Percentiles rank a stretch among this genome's conserved stretches.
These are phyloP conservation scores for Yamadazyma triangularis DNA, from an alignment of 1,139 yeast genomes.

Conservation along the genomic window DNA sequence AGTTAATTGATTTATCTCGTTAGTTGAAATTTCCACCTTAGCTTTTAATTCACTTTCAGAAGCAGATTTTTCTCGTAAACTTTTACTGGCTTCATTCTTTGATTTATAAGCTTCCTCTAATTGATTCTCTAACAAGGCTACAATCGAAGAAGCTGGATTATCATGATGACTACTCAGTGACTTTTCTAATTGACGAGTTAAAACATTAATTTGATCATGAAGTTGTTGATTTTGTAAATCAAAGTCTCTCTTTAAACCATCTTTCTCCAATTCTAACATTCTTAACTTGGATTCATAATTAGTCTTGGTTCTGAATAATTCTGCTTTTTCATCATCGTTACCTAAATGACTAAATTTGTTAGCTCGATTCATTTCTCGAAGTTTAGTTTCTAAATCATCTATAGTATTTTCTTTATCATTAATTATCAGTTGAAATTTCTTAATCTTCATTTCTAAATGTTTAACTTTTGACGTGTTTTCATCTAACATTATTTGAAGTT, in stretches of 20 bases:
- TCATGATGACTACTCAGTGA: conserved; percentile 2
- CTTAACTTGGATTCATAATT: conserved; percentile 32
- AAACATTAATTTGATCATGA: conserved; percentile 18
- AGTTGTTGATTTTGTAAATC: conserved; percentile 26
- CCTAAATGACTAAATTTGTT: conserved; percentile 15
- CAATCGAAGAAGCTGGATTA: conserved; percentile 13
- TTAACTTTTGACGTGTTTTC: conserved; percentile 12
- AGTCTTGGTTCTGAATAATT: conserved; percentile 24
- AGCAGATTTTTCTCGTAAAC: conserved; percentile 1
- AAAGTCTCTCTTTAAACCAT: conserved; percentile 25
- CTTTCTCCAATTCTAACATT: conserved; percentile 31
- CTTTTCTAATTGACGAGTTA: conserved; percentile 4
- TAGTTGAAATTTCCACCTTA: conserved; percentile 4
- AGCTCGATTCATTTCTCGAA: conserved; percentile 22
- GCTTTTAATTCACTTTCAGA: conserved; percentile 2
- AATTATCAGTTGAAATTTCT: conserved; percentile 20
- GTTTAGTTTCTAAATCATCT: conserved; percentile 23
- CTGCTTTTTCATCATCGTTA: conserved; percentile 31
- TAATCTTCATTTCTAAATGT: conserved; percentile 18
- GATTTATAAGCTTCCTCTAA: conserved; percentile 25
- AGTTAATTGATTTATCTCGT: conserved; percentile 6
- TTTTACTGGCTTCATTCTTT: conserved; percentile 3
- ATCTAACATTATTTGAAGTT: conserved; percentile 11
- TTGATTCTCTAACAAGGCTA: conserved; percentile 30
- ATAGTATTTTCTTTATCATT: conserved; percentile 30